Evolutionary conservation across 441 rosid species (phyloP).

Genomic region (Hura crepitans): DNA sequence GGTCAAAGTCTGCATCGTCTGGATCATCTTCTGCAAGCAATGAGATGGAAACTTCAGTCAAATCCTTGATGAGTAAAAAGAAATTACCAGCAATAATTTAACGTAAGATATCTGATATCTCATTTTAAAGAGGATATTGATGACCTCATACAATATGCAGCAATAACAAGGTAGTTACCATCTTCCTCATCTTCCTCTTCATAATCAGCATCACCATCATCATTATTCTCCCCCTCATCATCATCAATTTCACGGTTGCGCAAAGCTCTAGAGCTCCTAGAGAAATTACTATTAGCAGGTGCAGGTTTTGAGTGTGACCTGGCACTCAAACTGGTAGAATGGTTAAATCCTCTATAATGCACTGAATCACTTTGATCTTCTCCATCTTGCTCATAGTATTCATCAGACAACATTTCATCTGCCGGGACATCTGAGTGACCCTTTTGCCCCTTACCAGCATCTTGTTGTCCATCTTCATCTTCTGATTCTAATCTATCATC

Average conservation of each 20-base stretch:
- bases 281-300: conserved; percentile 32
- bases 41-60: conserved; percentile 29
- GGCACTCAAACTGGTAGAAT: conserved; percentile 48
- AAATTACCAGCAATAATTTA: conserved; percentile 18
- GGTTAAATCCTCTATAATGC: conserved; percentile 52
- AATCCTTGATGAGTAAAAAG: conserved; percentile 13
- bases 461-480: conserved; percentile 59
- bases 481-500: conserved; percentile 56
- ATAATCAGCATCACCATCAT: conserved; percentile 66
- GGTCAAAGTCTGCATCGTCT: conserved; percentile 94
- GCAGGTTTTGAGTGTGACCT: conserved; percentile 48
- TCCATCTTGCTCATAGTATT: conserved; percentile 98
- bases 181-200: conserved; percentile 82
- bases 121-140: background rate
- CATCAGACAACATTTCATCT: conserved; percentile 99
- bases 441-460: conserved; percentile 46
- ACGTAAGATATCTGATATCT: background rate
- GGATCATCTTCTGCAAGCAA: conserved; percentile 84
- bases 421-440: conserved; percentile 83
- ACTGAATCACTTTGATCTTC: conserved; percentile 79
- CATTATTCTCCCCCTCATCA: conserved; percentile 30
- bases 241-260: conserved; percentile 33
- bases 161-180: conserved; percentile 47
- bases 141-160: conserved; percentile 17
- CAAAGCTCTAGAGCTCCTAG: conserved; percentile 57